phyloP scores from a whole-genome alignment of 139 green algal genomes.

The Chlorella ohadii region DNA sequence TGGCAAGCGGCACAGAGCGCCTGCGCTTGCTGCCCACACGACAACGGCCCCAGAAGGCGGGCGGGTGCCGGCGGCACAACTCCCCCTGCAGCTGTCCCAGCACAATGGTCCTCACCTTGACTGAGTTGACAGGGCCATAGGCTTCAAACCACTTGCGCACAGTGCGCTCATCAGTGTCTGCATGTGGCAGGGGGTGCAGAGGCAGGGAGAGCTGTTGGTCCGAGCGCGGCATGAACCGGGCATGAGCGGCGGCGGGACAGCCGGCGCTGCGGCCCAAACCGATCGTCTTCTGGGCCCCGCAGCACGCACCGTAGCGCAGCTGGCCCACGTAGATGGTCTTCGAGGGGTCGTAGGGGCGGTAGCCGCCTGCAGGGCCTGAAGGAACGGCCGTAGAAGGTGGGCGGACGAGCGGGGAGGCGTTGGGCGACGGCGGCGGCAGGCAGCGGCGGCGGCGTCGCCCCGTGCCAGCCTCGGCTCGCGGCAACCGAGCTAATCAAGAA shows the following conservation, averaged over 20 bases:
- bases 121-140: slow-evolving; percentile 1
- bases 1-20: too few species aligned
- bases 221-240: neutral
- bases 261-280: too few species aligned
- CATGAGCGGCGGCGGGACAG: neutral
- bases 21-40: too few species aligned
- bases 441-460: too few species aligned
- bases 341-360: neutral
- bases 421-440: too few species aligned
- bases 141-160: slow-evolving; percentile 29
- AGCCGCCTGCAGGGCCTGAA: neutral
- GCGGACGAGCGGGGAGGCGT: too few species aligned
- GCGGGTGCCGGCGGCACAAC: neutral
- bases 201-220: neutral
- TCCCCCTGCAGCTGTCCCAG: too few species aligned
- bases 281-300: neutral
- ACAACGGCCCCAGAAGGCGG: neutral
- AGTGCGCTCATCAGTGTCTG: slow-evolving; percentile 25
- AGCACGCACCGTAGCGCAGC: slow-evolving; percentile 20
- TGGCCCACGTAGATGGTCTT: slow-evolving; percentile 33
- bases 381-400: neutral
- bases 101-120: slow-evolving; percentile 23
- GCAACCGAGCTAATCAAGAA: too few species aligned
- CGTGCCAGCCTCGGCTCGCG: too few species aligned
- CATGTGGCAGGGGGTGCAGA: neutral